Conservation (phyloP, 352 stramenopile genomes). For the Phytophthora rubi region DNA sequence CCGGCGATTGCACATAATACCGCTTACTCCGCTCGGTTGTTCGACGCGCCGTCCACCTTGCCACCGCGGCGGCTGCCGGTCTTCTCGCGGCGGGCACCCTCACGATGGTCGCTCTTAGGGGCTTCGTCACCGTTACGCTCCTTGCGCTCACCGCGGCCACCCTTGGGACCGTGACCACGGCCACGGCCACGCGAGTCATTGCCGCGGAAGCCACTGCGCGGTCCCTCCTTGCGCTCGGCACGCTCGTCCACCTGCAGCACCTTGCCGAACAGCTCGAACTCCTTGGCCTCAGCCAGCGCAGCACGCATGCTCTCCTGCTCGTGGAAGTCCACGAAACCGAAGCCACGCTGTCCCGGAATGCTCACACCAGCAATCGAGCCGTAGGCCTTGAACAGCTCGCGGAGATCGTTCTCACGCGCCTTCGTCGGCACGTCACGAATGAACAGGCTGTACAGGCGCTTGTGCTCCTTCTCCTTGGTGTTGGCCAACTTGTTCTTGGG, state of each 20-base stretch:
- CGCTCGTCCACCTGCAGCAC: slow-evolving; percentile 77
- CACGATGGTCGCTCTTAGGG: slow-evolving; percentile 44
- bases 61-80: slow-evolving; percentile 64
- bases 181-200: slow-evolving; percentile 57
- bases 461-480: slow-evolving; percentile 43
- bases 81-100: slow-evolving; percentile 65
- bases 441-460: slow-evolving; percentile 69
- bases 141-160: slow-evolving; percentile 71
- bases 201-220: slow-evolving; percentile 61
- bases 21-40: slow-evolving; percentile 58
- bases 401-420: slow-evolving; percentile 77
- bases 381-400: slow-evolving; percentile 82
- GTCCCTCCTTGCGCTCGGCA: slow-evolving; percentile 73
- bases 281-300: slow-evolving; percentile 63
- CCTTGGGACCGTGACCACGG: slow-evolving; percentile 52
- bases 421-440: slow-evolving; percentile 79
- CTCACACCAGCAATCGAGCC: slow-evolving; percentile 78
- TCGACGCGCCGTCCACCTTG: slow-evolving; percentile 58
- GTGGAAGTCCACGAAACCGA: slow-evolving; percentile 86
- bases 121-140: slow-evolving; percentile 68
- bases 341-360: slow-evolving; percentile 61
- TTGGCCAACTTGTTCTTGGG: slow-evolving; percentile 62
- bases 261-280: slow-evolving; percentile 83
- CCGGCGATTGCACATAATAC: slow-evolving; percentile 33
- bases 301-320: slow-evolving; percentile 82